Percentiles rank a stretch among this genome's conserved stretches.
Evolutionary conservation across 2,329 filamentous ascomycete genomes (phyloP).

Genomic region (Talaromyces amestolkiae): DNA sequence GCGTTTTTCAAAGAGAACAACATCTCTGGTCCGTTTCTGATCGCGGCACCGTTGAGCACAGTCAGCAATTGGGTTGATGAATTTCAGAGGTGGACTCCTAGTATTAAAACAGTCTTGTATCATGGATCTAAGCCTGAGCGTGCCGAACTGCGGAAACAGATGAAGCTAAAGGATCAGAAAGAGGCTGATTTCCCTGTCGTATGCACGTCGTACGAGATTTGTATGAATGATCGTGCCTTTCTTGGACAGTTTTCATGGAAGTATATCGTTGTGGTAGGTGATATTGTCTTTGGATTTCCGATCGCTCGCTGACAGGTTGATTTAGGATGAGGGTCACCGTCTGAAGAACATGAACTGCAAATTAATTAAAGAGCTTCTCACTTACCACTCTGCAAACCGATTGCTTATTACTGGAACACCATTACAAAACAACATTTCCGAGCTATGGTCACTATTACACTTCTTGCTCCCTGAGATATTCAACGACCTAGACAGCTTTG

Average conservation of each 20-base stretch:
- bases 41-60: conserved; percentile 86
- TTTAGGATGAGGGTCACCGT: conserved; percentile 85
- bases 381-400: conserved; percentile 85
- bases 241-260: conserved; percentile 88
- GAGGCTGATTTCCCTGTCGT: conserved; percentile 80
- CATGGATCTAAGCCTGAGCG: conserved; percentile 79
- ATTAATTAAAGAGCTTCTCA: conserved; percentile 81
- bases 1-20: conserved; percentile 85
- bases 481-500: conserved; percentile 87
- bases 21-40: conserved; percentile 82
- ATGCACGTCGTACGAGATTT: conserved; percentile 94
- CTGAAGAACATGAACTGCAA: conserved; percentile 96
- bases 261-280: conserved; percentile 82
- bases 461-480: conserved; percentile 93
- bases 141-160: conserved; percentile 70
- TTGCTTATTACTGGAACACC: conserved; percentile 93
- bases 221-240: conserved; percentile 81
- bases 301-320: neutral
- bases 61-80: conserved; percentile 96
- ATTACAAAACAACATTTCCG: conserved; percentile 89
- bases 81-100: conserved; percentile 84
- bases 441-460: conserved; percentile 91
- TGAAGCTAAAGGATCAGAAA: conserved; percentile 66
- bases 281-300: neutral
- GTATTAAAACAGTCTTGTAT: conserved; percentile 84